A percentile compares a stretch with the other conserved stretches of the same genome.
Evolutionary conservation across 352 stramenopile species (phyloP).

Genomic region (Globisporangium alternatum): DNA sequence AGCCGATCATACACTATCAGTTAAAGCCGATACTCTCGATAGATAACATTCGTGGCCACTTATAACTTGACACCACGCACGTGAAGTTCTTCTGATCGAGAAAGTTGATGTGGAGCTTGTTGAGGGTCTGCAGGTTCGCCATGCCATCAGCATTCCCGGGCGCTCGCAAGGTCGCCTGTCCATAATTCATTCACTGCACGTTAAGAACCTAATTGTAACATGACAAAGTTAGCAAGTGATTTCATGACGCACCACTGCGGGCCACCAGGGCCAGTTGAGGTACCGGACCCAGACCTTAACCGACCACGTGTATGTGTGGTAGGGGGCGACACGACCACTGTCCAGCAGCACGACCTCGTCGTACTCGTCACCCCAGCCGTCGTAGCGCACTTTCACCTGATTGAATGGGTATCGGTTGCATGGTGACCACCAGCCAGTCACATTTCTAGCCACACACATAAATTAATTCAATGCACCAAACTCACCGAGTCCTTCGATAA

Average conservation of each 20-base stretch:
- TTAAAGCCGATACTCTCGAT: not conserved
- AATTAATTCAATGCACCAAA: not conserved
- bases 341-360: constrained; percentile 62
- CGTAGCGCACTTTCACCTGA: constrained; percentile 68
- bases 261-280: constrained; percentile 75
- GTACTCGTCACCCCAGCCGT: constrained; percentile 56
- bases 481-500: constrained; percentile 10
- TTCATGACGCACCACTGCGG: constrained; percentile 46
- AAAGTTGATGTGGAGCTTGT: constrained; percentile 54
- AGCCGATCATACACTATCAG: not conserved
- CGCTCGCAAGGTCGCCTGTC: constrained; percentile 54
- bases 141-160: constrained; percentile 44
- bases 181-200: not conserved
- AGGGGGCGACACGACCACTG: constrained; percentile 59
- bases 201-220: not conserved
- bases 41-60: not conserved
- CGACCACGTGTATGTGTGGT: constrained; percentile 72
- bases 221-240: not conserved
- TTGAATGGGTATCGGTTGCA: not conserved
- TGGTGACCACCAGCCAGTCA: not conserved
- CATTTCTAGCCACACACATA: not conserved
- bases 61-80: constrained; percentile 1
- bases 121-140: constrained; percentile 31
- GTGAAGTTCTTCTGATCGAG: constrained; percentile 42
- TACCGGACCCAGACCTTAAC: constrained; percentile 84